Evolutionary conservation across 163 green algal genomes (phyloP), one percentile per base, ranked within the genome.

Genomic region (Prototheca cutis): DNA sequence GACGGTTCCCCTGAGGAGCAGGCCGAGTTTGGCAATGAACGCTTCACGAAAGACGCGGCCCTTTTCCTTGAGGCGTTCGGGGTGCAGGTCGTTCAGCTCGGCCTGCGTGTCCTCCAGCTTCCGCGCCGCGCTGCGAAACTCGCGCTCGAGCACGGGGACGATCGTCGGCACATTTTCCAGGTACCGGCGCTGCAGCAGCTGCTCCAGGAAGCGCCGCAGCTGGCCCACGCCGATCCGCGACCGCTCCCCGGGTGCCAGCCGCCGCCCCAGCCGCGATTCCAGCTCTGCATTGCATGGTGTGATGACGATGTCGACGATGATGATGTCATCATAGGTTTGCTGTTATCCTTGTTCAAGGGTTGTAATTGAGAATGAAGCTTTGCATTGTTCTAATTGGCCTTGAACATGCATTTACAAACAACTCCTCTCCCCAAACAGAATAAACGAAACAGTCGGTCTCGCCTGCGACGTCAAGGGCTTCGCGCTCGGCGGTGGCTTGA

Each of bases 181-280:
- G 71, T 96, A 84, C 67, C 70, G 65, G 25, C 77, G 69, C 76
- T 93, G 89, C 66, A 97, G 80, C 55, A 97, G 76, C 58, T 91
- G 80, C 74, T 97, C 90, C 48, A 96, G 71, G 79, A 95, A 97
- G 39, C 81, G 64, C 10, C 90, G 78, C 53, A 97, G 84, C 65
- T 88, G 80, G 47, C 76, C 79, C 17, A 97, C 82, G 31, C 89
- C 89, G 21, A 94, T 85, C 40, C 83, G 74, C 21, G 72, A 63
- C 3, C 86, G 75, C 80, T 96, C 89, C 0, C 64, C 61, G 3
- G 61, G 55, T 28, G 87, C 84, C 53, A 96, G 68, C 53, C 76
- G 80, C 56, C 76, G 63, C 61, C 80, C 80, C 61, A 92, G 62
- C 24, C 78, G 61, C 48, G 73, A 45, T 62, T 90, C 75, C 68